These are phyloP conservation scores for Zopfochytrium polystomum DNA, from an alignment of 371 early-diverging fungal species.

Conservation along the genomic window DNA sequence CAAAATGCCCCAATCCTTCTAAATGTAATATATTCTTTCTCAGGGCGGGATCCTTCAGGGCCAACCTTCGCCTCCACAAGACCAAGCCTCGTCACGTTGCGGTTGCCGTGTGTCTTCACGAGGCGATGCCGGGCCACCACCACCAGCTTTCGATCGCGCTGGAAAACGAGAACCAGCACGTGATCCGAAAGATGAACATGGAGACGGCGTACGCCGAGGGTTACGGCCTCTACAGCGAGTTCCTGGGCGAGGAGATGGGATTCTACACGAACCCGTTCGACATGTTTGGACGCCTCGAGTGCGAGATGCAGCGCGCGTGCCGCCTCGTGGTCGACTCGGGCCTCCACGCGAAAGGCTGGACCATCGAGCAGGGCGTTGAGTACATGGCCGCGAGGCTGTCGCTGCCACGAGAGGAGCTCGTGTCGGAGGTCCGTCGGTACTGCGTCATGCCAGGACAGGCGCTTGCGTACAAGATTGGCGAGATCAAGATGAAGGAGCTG, in stretches of 20 bases:
- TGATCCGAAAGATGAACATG: too few relatives aligned
- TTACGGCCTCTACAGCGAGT: conserved; percentile 44
- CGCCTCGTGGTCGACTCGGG: conserved; percentile 47
- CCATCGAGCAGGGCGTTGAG: conserved; percentile 32
- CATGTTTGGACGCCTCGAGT: conserved; percentile 38
- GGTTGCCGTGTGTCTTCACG: conserved; percentile 39
- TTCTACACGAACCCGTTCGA: conserved; percentile 39
- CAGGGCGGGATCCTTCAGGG: conserved; percentile 27
- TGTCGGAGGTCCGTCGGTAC: conserved; percentile 40
- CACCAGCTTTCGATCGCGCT: conserved; percentile 10
- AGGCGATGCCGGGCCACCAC: conserved; percentile 47
- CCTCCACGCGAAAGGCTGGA: conserved; percentile 41
- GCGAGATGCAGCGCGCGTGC: conserved; percentile 45
- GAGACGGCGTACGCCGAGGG: too few relatives aligned
- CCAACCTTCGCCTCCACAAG: conserved; percentile 34
- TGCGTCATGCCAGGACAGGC: conserved; percentile 45
- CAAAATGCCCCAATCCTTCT: too few relatives aligned
- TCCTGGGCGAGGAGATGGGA: conserved; percentile 45
- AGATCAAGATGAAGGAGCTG: conserved; percentile 41
- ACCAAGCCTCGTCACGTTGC: conserved; percentile 28
- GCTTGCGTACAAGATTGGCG: conserved; percentile 44
- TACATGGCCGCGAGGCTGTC: conserved; percentile 31
- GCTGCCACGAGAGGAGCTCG: conserved; percentile 29
- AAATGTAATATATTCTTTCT: too few relatives aligned
- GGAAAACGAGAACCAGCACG: too few relatives aligned